Base-by-base conservation (phyloP, 306 rosid genomes). In the Quercus robur region DNA sequence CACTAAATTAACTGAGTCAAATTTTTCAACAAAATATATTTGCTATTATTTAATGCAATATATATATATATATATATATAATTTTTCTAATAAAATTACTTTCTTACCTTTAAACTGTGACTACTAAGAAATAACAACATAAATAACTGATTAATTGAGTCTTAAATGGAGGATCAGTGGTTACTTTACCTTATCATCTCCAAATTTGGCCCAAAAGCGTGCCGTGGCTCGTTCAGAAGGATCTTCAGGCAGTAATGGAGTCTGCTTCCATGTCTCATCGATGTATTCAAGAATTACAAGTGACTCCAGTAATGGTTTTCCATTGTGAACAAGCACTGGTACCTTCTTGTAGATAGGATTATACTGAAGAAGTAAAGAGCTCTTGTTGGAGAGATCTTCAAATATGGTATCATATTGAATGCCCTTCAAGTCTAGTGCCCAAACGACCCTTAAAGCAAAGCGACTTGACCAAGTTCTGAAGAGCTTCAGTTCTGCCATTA, bases 341-440 rank as follows among this genome's bases (percentile, higher is more conserved):
- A 84, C 70, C 46, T 73, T 80, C 51, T 77, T 67, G 52, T 71
- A 76, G 52, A 81, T 31, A 1, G 84, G 87, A 68, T 84, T 86
- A 33, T 70, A 75, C 56, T 77, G 68, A 15, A 86, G 70, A 81
- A 86, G 87, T 41, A 77, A 20, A 26, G 81, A 9, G 79, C 89
- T 86, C 78, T 86, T 81, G 83, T 75, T 72, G 3, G 75, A 23
- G 19, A 86, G 77, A 78, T 86, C 89, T 81, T 86, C 87, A 1
- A n/a, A 66, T 46, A 86, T 74, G 55, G 69, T 19, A 1, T 81
- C 85, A 56, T 58, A 83, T 21, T 49, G 64, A 20, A 86, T 14
- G 8, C 83, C 89, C 67, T 86, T 86, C 25, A 78, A 20, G 21
- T 86, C 31, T 64, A 86, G 74, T 1, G 87, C 89, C 89, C 85